Percentiles rank a stretch among this genome's conserved stretches.
Evolutionary conservation across 768 basidiomycete genomes (phyloP).

Genomic region (Tylopilus sp.): DNA sequence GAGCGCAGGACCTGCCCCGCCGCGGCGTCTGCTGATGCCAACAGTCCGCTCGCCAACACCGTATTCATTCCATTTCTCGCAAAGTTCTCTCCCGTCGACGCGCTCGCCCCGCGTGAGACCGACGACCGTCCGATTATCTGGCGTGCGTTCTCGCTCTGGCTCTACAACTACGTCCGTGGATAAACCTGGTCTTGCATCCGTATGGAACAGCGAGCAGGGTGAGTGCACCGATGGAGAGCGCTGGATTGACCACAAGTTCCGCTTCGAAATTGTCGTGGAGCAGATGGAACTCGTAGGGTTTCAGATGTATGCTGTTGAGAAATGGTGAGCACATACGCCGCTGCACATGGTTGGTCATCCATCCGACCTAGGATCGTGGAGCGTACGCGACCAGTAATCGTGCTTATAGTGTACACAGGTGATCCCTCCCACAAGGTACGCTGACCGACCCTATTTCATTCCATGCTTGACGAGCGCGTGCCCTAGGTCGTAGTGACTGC

Average conservation of each 20-base stretch:
- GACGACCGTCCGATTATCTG: slow-evolving; percentile 24
- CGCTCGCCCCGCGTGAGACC: slow-evolving; percentile 26
- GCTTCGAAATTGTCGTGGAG: slow-evolving; percentile 49
- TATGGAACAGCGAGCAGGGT: slow-evolving; percentile 9
- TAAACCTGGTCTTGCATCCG: slow-evolving; percentile 7
- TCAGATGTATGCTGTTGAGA: slow-evolving; percentile 86
- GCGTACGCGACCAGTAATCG: slow-evolving; percentile 53
- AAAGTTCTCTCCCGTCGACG: slow-evolving; percentile 11
- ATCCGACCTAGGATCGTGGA: slow-evolving; percentile 56
- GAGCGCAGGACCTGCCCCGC: slow-evolving; percentile 2
- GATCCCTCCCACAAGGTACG: slow-evolving; percentile 62
- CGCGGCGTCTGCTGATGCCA: slow-evolving; percentile 31
- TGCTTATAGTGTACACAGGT: slow-evolving; percentile 75
- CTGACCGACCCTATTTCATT: not conserved
- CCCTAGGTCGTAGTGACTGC: slow-evolving; percentile 58
- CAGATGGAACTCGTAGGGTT: slow-evolving; percentile 51
- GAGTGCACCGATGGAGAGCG: slow-evolving; percentile 26
- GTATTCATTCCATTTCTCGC: slow-evolving; percentile 2
- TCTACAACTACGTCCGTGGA: slow-evolving; percentile 25
- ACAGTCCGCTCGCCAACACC: slow-evolving; percentile 28
- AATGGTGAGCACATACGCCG: slow-evolving; percentile 54
- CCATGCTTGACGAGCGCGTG: slow-evolving; percentile 12
- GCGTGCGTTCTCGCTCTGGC: slow-evolving; percentile 33
- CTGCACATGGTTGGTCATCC: not conserved
- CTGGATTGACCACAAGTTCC: slow-evolving; percentile 46